These are phyloP conservation scores for Euphrasia confusa DNA, from an alignment of 257 asterid genomes.

Conservation along the genomic window DNA sequence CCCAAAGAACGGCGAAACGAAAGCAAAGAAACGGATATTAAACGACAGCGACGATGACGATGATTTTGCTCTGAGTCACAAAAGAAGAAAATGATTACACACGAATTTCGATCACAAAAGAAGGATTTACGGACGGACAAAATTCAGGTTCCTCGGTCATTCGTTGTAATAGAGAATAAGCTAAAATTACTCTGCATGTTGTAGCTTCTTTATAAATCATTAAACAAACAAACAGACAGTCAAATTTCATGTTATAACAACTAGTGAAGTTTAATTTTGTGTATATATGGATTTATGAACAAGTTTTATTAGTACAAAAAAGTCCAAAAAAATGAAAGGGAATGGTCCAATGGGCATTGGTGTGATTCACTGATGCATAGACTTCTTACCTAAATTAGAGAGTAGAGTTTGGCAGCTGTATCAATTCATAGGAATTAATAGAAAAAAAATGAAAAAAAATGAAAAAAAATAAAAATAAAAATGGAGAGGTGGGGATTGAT, in stretches of 20 bases:
- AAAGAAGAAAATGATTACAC: slow-evolving; percentile 51
- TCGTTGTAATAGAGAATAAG: slow-evolving; percentile 14
- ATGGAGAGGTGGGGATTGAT: not conserved
- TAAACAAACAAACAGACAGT: not conserved
- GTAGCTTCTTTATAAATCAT: slow-evolving; percentile 13
- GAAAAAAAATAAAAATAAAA: too few species aligned
- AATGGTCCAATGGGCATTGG: slow-evolving; percentile 21
- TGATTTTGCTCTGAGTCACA: slow-evolving; percentile 59
- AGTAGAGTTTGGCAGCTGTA: slow-evolving; percentile 21
- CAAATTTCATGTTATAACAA: not conserved
- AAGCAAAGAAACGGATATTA: slow-evolving; percentile 49
- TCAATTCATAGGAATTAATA: not conserved
- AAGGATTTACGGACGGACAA: slow-evolving; percentile 20
- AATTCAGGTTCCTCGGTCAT: slow-evolving; percentile 1
- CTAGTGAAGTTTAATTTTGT: too few species aligned
- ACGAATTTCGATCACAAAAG: too few species aligned
- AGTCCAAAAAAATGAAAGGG: too few species aligned
- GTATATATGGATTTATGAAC: slow-evolving; percentile 3
- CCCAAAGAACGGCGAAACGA: slow-evolving; percentile 55
- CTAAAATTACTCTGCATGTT: not conserved
- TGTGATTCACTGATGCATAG: not conserved
- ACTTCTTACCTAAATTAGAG: slow-evolving; percentile 17
- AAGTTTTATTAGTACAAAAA: slow-evolving; percentile 1
- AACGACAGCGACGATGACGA: slow-evolving; percentile 58
- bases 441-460: not conserved